These are phyloP conservation scores for Fusarium veterinarium DNA, from an alignment of 2,329 filamentous ascomycete species.

Conservation along the genomic window DNA sequence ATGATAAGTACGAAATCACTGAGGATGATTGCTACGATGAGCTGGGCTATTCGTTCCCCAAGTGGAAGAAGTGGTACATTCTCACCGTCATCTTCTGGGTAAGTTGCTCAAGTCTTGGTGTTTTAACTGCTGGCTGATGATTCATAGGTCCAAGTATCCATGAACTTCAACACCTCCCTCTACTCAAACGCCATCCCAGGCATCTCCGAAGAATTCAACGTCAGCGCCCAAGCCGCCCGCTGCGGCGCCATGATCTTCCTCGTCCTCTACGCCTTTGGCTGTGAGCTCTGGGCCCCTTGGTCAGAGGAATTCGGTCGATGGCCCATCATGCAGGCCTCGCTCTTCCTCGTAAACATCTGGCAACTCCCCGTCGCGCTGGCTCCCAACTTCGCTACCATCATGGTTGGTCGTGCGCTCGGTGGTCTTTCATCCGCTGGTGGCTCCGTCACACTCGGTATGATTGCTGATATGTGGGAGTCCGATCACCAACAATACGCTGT, in stretches of 20 bases:
- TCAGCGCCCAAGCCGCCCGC: slow-evolving; percentile 76
- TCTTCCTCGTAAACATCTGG: slow-evolving; percentile 83
- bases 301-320: slow-evolving; percentile 84
- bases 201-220: slow-evolving; percentile 73
- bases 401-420: slow-evolving; percentile 77
- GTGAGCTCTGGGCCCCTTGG: slow-evolving; percentile 90
- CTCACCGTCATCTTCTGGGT: slow-evolving; percentile 75
- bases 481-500: slow-evolving; percentile 81
- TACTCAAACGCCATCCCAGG: slow-evolving; percentile 77
- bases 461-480: slow-evolving; percentile 78
- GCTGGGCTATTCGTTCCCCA: slow-evolving; percentile 71
- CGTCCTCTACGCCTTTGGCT: slow-evolving; percentile 84
- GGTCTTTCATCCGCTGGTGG: slow-evolving; percentile 78
- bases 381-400: slow-evolving; percentile 76
- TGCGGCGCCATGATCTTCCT: slow-evolving; percentile 83
- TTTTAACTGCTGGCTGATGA: accelerated
- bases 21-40: slow-evolving; percentile 72
- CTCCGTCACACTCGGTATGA: slow-evolving; percentile 79
- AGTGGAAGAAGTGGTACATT: slow-evolving; percentile 77
- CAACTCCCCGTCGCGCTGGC: slow-evolving; percentile 78
- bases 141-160: slow-evolving; percentile 72
- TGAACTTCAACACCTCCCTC: slow-evolving; percentile 83
- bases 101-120: neutral
- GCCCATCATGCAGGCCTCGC: slow-evolving; percentile 77
- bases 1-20: slow-evolving; percentile 60